Conservation (phyloP, 257 asterid genomes). For the Craterostigma plantagineum region DNA sequence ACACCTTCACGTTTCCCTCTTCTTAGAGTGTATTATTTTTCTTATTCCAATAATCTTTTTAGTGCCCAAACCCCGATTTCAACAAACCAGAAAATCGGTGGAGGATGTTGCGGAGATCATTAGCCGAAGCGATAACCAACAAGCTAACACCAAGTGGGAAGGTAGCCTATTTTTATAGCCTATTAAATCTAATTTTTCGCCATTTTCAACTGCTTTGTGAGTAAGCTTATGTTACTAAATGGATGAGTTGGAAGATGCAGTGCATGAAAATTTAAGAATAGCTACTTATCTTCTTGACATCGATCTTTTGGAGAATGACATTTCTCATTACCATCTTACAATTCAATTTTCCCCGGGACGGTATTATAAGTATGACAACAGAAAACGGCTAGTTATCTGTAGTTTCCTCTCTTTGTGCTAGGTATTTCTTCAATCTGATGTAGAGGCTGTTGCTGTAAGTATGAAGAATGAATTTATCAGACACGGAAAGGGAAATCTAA, state of each 20-base stretch:
- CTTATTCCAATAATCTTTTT: constrained; percentile 10
- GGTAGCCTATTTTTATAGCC: constrained; percentile 20
- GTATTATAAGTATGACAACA: too few species aligned
- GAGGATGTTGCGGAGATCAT: constrained; percentile 78
- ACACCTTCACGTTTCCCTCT: background rate
- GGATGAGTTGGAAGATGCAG: too few species aligned
- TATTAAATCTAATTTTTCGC: too few species aligned
- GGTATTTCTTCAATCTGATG: constrained; percentile 90
- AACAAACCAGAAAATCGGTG: constrained; percentile 66
- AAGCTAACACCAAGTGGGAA: constrained; percentile 41
- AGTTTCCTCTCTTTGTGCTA: constrained; percentile 4
- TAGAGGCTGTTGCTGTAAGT: constrained; percentile 53
- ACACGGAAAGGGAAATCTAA: constrained; percentile 50
- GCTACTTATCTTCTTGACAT: too few species aligned
- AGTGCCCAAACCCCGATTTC: constrained; percentile 99
- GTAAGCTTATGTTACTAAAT: too few species aligned
- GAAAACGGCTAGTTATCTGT: too few species aligned
- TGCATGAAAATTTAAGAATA: too few species aligned
- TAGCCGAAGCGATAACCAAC: constrained; percentile 74
- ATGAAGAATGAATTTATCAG: constrained; percentile 56
- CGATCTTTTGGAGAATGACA: too few species aligned
- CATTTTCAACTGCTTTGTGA: too few species aligned
- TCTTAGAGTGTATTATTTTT: background rate
- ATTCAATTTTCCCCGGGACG: too few species aligned
- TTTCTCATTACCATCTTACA: too few species aligned